A percentile compares a stretch with the other conserved stretches of the same genome.
phyloP scores from a whole-genome alignment of 331 rosid species.

The Ulmus americana region DNA sequence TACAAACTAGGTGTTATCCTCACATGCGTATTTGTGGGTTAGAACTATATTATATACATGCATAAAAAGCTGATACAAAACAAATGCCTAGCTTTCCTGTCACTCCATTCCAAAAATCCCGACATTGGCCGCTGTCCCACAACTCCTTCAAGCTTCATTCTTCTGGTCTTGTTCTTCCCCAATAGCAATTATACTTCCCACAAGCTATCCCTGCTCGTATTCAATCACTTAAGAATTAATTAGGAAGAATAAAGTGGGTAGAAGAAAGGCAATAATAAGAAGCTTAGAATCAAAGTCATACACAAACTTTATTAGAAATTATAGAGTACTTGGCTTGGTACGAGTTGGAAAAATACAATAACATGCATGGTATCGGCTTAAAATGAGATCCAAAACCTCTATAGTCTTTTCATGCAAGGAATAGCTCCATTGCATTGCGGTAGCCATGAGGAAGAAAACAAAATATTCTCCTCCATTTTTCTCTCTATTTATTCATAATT shows the following conservation, averaged over 20 bases:
- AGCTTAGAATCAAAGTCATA: slow-evolving; percentile 29
- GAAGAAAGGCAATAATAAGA: slow-evolving; percentile 10
- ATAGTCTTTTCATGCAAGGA: slow-evolving; percentile 19
- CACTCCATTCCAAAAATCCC: slow-evolving; percentile 24
- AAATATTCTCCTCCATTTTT: slow-evolving; percentile 19
- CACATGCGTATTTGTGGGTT: too few relatives aligned
- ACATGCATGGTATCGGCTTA: slow-evolving; percentile 4
- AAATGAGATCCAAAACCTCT: slow-evolving; percentile 8
- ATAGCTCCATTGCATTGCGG: slow-evolving; percentile 6
- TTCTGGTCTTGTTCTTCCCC: neutral
- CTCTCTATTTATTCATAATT: slow-evolving; percentile 1
- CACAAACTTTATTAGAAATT: neutral
- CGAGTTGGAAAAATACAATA: neutral
- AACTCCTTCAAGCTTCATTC: neutral
- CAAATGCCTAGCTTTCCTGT: slow-evolving; percentile 18
- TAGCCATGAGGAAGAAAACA: slow-evolving; percentile 25
- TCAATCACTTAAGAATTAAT: neutral
- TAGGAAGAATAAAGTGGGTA: neutral
- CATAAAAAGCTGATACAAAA: too few relatives aligned
- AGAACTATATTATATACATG: too few relatives aligned
- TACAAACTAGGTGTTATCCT: too few relatives aligned
- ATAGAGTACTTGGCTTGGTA: neutral
- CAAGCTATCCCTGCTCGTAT: neutral
- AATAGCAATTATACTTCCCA: neutral
- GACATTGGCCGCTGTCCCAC: neutral